phyloP scores from a whole-genome alignment of 139 green algal genomes.

The Spirogloea muscicola region DNA sequence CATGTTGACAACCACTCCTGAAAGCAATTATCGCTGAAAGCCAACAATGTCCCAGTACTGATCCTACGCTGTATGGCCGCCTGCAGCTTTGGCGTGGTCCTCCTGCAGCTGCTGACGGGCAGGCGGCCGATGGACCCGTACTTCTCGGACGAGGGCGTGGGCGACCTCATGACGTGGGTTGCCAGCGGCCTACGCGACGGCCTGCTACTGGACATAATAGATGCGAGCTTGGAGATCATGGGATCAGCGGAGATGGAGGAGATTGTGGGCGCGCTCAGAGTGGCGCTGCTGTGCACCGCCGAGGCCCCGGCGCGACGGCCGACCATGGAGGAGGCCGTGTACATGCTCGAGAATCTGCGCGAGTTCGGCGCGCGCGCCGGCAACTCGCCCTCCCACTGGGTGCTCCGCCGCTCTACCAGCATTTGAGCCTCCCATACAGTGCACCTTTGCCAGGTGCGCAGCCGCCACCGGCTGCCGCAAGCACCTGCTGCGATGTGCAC shows the following conservation, averaged over 20 bases:
- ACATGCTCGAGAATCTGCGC: no score
- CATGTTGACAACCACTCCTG: background rate
- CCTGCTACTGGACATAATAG: no score
- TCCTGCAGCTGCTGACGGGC: background rate
- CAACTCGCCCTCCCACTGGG: no score
- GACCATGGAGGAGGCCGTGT: background rate
- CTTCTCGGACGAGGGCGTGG: background rate
- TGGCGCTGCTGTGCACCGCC: constrained; percentile 1
- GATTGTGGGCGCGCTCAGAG: constrained; percentile 1
- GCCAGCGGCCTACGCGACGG: no score
- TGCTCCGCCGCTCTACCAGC: no score
- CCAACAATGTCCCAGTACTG: background rate
- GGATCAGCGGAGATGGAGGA: no score
- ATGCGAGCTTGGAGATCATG: no score
- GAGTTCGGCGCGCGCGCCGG: no score
- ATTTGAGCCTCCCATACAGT: no score
- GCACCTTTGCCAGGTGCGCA: no score
- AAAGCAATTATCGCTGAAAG: background rate
- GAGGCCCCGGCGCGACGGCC: background rate
- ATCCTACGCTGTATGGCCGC: background rate
- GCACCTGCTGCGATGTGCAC: no score
- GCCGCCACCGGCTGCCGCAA: no score
- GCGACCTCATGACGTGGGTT: constrained; percentile 1
- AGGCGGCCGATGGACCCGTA: background rate
- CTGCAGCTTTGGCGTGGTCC: constrained; percentile 8